A percentile compares a stretch with the other conserved stretches of the same genome.
These are phyloP conservation scores for Thalassia testudinum DNA, from an alignment of 116 monocot species.

Conservation along the genomic window DNA sequence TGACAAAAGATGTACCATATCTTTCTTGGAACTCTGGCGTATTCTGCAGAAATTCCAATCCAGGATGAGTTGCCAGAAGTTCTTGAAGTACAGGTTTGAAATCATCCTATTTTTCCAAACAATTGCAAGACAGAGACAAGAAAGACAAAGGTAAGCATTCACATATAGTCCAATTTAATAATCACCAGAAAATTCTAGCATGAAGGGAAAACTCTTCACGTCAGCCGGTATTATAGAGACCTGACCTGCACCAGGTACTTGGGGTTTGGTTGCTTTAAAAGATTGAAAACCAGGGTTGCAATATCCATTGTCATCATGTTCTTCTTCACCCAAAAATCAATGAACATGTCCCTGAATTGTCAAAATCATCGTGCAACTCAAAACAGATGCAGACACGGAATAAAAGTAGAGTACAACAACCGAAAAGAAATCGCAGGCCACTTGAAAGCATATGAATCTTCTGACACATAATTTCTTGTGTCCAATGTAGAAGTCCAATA, in stretches of 20 bases:
- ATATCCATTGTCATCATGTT: constrained; percentile 69
- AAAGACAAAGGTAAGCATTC: not conserved
- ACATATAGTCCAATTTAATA: too few relatives aligned
- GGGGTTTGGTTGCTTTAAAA: constrained; percentile 59
- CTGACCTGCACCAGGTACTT: constrained; percentile 53
- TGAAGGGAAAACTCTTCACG: not conserved
- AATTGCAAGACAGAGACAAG: not conserved
- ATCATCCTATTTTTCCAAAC: constrained; percentile 14
- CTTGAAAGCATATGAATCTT: too few relatives aligned
- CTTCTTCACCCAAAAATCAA: constrained; percentile 72
- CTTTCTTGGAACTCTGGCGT: constrained; percentile 20
- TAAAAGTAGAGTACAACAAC: too few relatives aligned
- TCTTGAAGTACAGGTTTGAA: constrained; percentile 18
- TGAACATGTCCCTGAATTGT: constrained; percentile 57
- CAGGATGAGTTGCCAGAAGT: constrained; percentile 20
- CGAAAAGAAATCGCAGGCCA: too few relatives aligned
- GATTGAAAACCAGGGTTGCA: constrained; percentile 56
- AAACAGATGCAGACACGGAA: too few relatives aligned
- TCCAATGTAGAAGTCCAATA: too few relatives aligned
- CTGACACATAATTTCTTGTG: too few relatives aligned
- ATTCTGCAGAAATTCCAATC: constrained; percentile 14
- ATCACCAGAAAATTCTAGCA: too few relatives aligned
- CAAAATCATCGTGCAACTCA: not conserved
- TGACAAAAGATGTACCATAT: constrained; percentile 4
- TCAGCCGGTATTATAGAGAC: not conserved